Evolutionary conservation across 345 rosid genomes (phyloP).

Genomic region (Cardamine chenopodiifolia): DNA sequence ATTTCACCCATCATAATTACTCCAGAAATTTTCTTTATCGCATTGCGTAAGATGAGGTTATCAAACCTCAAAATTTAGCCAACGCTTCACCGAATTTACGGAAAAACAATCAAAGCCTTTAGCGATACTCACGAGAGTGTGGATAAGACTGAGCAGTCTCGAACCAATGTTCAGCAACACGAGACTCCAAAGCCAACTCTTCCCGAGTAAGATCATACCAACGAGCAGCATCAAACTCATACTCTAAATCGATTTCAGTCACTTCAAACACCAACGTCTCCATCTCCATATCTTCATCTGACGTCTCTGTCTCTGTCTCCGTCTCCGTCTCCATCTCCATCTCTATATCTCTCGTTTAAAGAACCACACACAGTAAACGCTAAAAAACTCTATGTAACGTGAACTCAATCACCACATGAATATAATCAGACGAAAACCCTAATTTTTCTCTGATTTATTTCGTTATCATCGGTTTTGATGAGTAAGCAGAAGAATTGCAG

Average conservation of each 20-base stretch:
- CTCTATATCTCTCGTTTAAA: slow-evolving; percentile 27
- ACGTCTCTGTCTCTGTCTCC: slow-evolving; percentile 29
- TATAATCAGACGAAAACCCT: slow-evolving; percentile 43
- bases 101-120: neutral
- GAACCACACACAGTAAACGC: neutral
- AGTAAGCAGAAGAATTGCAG: slow-evolving; percentile 34
- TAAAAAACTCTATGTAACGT: neutral
- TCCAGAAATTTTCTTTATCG: neutral
- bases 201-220: slow-evolving; percentile 77
- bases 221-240: slow-evolving; percentile 88
- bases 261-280: slow-evolving; percentile 67
- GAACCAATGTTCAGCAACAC: slow-evolving; percentile 76
- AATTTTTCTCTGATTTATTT: slow-evolving; percentile 22
- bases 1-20: neutral
- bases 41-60: slow-evolving; percentile 26
- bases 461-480: slow-evolving; percentile 34
- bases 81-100: neutral
- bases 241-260: slow-evolving; percentile 73
- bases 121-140: slow-evolving; percentile 78
- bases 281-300: slow-evolving; percentile 48
- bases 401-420: slow-evolving; percentile 1
- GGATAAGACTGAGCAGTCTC: slow-evolving; percentile 69
- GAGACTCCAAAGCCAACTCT: slow-evolving; percentile 64
- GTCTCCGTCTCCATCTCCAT: slow-evolving; percentile 30
- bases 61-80: neutral